Conservation (phyloP, 768 basidiomycete species). For the Termitomyces sp. region DNA sequence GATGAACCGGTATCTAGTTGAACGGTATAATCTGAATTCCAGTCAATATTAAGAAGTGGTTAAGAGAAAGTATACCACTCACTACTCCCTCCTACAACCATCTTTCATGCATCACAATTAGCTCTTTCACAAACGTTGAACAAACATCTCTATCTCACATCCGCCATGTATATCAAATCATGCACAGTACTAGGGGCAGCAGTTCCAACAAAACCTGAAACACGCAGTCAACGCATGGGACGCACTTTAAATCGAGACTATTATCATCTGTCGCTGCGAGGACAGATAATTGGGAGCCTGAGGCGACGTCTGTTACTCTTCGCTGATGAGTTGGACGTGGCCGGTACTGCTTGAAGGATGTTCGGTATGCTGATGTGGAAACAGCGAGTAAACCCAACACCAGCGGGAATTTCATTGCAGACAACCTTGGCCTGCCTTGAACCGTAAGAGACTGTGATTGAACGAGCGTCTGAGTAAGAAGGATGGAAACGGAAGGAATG, state of each 20-base stretch:
- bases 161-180: conserved; percentile 75
- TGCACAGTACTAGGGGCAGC: conserved; percentile 49
- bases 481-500: conserved; percentile 5
- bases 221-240: neutral
- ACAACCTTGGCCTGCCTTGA: neutral
- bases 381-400: conserved; percentile 30
- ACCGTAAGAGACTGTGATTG: conserved; percentile 13
- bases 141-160: conserved; percentile 42
- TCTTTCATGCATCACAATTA: conserved; percentile 30
- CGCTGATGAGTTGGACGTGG: conserved; percentile 26
- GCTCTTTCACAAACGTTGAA: neutral
- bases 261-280: conserved; percentile 24
- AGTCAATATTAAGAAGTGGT: neutral
- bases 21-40: conserved; percentile 53
- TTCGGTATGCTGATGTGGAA: conserved; percentile 37
- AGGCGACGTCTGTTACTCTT: conserved; percentile 28
- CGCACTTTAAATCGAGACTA: conserved; percentile 42
- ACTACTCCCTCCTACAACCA: conserved; percentile 64
- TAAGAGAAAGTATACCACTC: neutral
- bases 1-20: conserved; percentile 86
- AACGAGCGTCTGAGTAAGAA: conserved; percentile 17
- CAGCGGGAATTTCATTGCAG: conserved; percentile 39
- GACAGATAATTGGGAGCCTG: conserved; percentile 30
- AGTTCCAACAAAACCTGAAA: neutral
- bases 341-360: conserved; percentile 44